Base-by-base conservation (phyloP, 2,329 filamentous ascomycete genomes). In the Dichotomopilus funicola region DNA sequence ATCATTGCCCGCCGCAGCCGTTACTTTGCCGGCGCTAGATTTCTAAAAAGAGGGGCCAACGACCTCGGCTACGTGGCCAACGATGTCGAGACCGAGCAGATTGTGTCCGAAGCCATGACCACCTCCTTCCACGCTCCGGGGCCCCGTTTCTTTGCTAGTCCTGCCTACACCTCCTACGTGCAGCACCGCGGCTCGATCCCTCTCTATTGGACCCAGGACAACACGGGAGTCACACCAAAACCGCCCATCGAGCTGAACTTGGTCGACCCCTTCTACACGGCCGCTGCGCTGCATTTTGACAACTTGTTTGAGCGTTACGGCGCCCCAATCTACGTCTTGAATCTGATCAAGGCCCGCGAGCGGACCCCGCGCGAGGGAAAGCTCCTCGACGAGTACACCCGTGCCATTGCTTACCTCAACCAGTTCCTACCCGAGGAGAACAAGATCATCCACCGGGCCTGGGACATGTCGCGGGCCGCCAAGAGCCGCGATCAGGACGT, bases 81-180 rank as follows among this genome's bases (percentile, higher is more conserved):
- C 67, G 95, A 99, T 71, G 94, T 99, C 31, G 95, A 99, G 72
- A 97, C 94, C 0, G 94, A 99, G 71, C 94, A 99, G 69, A 96
- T 99, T 58, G 91, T 99, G 5, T 94, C 91, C 0, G 94, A 99
- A 68, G 89, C 91, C 64, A 76, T 92, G 50, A 96, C 91, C 0
- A 99, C 94, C 0, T 96, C 94, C 0, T 96, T 99, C 64, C 94
- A 99, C 72, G 87, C 89, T 3, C 90, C 94, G 4, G 92, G 91
- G 0, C 89, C 88, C 3, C 83, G 83, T 49, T 79, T 96, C 9
- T 96, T 90, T 68, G 85, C 90, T 5, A 97, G 88, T 66, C 90
- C 92, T 1, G 87, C 89, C 34, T 96, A 92, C 69, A 97, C 94
- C 4, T 97, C 94, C 0, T 97, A 96, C 70, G 87, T 99, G 1